These are phyloP conservation scores for Tetrapyrgos nigripes DNA, from an alignment of 1,284 basidiomycete species.

Conservation along the genomic window DNA sequence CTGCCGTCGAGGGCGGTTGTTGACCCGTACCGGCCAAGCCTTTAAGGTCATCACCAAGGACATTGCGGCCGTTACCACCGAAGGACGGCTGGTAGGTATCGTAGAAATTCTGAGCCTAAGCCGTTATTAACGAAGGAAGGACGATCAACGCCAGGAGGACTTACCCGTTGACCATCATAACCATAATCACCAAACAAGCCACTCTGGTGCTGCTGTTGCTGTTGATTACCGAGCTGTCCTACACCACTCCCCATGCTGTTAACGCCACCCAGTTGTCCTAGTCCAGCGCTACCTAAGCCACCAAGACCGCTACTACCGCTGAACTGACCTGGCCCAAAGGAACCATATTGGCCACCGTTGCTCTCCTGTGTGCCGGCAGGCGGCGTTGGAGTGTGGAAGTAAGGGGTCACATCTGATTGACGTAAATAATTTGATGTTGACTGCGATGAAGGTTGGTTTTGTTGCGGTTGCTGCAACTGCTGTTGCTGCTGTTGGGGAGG, in stretches of 20 bases:
- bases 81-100: slow-evolving; percentile 71
- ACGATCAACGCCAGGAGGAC: slow-evolving; percentile 29
- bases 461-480: slow-evolving; percentile 30
- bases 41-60: slow-evolving; percentile 75
- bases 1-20: slow-evolving; percentile 27
- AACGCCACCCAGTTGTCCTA: background rate
- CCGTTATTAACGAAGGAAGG: slow-evolving; percentile 6
- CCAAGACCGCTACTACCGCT: slow-evolving; percentile 5
- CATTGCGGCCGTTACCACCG: slow-evolving; percentile 61
- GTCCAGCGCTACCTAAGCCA: slow-evolving; percentile 3
- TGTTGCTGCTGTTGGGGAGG: slow-evolving; percentile 38
- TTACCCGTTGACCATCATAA: slow-evolving; percentile 70
- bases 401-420: slow-evolving; percentile 61
- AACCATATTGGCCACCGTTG: slow-evolving; percentile 60
- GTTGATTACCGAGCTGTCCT: slow-evolving; percentile 16
- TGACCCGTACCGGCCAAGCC: slow-evolving; percentile 65
- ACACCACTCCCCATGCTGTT: background rate
- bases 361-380: slow-evolving; percentile 65
- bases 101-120: slow-evolving; percentile 65
- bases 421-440: slow-evolving; percentile 63
- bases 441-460: slow-evolving; percentile 26
- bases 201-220: slow-evolving; percentile 57
- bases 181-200: slow-evolving; percentile 70
- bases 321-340: slow-evolving; percentile 56
- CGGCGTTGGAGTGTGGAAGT: slow-evolving; percentile 72